phyloP scores from a whole-genome alignment of 495 filamentous ascomycete species.

The Achaetomiella virescens region DNA sequence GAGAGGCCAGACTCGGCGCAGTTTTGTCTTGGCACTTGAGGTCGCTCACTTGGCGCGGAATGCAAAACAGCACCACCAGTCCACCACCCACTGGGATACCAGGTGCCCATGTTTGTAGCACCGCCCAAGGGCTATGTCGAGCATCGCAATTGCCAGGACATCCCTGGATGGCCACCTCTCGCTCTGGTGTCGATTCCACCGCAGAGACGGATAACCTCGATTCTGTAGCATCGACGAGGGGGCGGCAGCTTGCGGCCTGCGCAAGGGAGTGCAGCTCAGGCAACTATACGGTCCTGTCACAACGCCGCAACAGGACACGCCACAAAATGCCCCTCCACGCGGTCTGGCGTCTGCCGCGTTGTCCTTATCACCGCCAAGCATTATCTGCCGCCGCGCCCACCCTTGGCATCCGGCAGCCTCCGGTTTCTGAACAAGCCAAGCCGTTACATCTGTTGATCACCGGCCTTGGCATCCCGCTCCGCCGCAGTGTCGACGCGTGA shows the following conservation, averaged over 20 bases:
- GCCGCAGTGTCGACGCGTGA: too few species aligned
- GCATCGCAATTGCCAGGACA: background rate
- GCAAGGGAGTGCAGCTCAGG: too few species aligned
- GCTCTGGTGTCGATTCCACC: background rate
- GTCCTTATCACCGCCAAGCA: slow-evolving; percentile 10
- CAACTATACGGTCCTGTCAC: too few species aligned
- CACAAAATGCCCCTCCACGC: background rate
- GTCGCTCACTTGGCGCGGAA: slow-evolving; percentile 11
- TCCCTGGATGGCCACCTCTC: background rate
- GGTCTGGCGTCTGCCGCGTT: background rate
- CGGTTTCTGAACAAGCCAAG: slow-evolving; percentile 17
- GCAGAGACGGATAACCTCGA: too few species aligned
- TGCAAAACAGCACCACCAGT: too few species aligned
- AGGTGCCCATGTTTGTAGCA: too few species aligned
- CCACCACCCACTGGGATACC: too few species aligned
- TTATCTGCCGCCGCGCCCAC: slow-evolving; percentile 9
- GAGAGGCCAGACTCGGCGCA: background rate
- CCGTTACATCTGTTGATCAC: slow-evolving; percentile 18
- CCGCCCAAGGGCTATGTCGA: background rate
- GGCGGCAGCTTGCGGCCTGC: too few species aligned
- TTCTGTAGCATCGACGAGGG: too few species aligned
- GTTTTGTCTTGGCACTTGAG: too few species aligned
- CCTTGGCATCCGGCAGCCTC: slow-evolving; percentile 7
- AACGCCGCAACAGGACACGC: background rate
- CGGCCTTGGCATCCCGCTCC: too few species aligned